phyloP scores from a whole-genome alignment of 768 basidiomycete species.

The Mycena rosella region DNA sequence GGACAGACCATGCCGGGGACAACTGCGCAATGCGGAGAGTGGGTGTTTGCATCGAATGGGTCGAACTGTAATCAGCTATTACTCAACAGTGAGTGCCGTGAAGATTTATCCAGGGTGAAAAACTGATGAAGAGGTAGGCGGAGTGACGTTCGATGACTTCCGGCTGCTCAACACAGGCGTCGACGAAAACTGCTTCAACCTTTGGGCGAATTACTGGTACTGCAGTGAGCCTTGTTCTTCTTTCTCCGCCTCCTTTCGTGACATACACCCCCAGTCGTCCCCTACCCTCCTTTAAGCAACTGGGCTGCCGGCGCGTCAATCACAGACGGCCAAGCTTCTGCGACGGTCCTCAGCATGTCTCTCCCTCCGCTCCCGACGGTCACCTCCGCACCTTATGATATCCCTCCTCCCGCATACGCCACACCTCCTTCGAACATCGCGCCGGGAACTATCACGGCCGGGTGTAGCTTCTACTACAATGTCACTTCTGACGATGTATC shows the following conservation, averaged over 20 bases:
- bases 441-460: not conserved
- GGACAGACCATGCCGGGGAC: too few relatives aligned
- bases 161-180: not conserved
- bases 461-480: not conserved
- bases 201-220: not conserved
- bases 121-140: conserved; percentile 8
- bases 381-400: too few relatives aligned
- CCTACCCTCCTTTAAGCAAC: conserved; percentile 11
- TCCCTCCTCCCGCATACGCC: not conserved
- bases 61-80: too few relatives aligned
- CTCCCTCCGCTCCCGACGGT: too few relatives aligned
- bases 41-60: too few relatives aligned
- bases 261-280: not conserved
- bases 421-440: conserved; percentile 6
- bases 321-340: too few relatives aligned
- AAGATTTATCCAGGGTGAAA: not conserved
- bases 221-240: not conserved
- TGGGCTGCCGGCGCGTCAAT: not conserved
- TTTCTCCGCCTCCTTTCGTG: not conserved
- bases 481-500: not conserved
- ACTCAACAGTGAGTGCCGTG: too few relatives aligned
- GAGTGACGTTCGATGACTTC: conserved; percentile 1
- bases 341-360: too few relatives aligned
- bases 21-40: too few relatives aligned
- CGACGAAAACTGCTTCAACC: conserved; percentile 2